These are phyloP conservation scores for Davidsoniella virescens DNA, from an alignment of 2,329 filamentous ascomycete species.

Conservation along the genomic window DNA sequence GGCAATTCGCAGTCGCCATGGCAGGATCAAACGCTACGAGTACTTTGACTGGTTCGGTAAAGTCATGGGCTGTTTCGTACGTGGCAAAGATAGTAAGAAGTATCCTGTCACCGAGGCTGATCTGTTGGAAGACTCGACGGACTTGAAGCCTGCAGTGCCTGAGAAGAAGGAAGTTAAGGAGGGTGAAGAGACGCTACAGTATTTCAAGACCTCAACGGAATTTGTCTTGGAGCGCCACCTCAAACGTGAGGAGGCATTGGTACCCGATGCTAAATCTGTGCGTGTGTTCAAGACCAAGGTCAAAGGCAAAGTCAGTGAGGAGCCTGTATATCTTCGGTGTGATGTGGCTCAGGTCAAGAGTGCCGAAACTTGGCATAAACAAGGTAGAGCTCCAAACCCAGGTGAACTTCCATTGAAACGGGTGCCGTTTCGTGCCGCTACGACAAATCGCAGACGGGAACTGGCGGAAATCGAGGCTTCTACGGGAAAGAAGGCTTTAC, in stretches of 20 bases:
- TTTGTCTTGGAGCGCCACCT: slow-evolving; percentile 76
- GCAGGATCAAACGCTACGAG: slow-evolving; percentile 62
- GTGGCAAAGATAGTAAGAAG: slow-evolving; percentile 25
- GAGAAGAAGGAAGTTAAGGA: slow-evolving; percentile 60
- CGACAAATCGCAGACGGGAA: slow-evolving; percentile 70
- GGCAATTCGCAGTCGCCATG: slow-evolving; percentile 58
- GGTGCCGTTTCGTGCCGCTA: slow-evolving; percentile 83
- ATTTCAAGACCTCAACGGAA: slow-evolving; percentile 72
- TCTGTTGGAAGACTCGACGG: slow-evolving; percentile 60
- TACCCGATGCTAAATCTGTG: slow-evolving; percentile 49
- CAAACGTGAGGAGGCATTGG: slow-evolving; percentile 78
- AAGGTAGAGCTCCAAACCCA: slow-evolving; percentile 58
- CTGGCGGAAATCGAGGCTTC: slow-evolving; percentile 70
- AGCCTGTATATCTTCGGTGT: slow-evolving; percentile 63
- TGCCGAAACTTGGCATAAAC: slow-evolving; percentile 94
- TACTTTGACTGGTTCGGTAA: slow-evolving; percentile 79
- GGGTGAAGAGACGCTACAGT: slow-evolving; percentile 69
- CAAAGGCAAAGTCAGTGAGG: slow-evolving; percentile 58
- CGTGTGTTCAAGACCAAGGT: slow-evolving; percentile 58
- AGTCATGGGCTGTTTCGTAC: slow-evolving; percentile 56
- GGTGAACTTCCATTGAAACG: slow-evolving; percentile 66
- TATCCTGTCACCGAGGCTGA: slow-evolving; percentile 53
- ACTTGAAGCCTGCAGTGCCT: slow-evolving; percentile 55
- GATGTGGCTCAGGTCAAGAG: slow-evolving; percentile 80
- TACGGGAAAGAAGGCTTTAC: slow-evolving; percentile 67